Conservation (phyloP, 305 asterid genomes). For the Fraxinus nigra region DNA sequence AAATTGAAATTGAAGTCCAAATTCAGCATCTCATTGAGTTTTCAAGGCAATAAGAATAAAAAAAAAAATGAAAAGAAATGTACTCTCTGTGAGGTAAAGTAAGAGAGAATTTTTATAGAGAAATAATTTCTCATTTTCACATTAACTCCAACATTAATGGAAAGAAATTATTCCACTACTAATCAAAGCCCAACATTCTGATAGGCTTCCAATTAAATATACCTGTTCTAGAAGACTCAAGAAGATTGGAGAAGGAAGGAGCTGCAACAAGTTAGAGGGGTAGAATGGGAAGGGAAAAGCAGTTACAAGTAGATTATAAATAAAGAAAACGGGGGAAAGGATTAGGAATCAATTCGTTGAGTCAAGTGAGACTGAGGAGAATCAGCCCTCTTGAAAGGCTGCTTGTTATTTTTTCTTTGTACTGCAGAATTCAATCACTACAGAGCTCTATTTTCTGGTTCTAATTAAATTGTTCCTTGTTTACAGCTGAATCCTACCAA, state of each 20-base stretch:
- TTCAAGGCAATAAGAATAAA: neutral
- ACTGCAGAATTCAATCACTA: neutral
- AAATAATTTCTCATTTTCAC: conserved; percentile 13
- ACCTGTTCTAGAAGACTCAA: neutral
- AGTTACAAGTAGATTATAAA: neutral
- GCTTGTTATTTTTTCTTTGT: neutral
- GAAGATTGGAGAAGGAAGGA: neutral
- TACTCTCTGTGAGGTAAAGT: neutral
- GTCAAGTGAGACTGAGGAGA: neutral
- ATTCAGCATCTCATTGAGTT: conserved; percentile 1
- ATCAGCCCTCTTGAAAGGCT: neutral
- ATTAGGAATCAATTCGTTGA: neutral
- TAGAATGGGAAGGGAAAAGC: neutral
- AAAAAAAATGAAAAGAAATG: neutral
- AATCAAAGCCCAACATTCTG: conserved; percentile 1
- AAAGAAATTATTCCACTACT: conserved; percentile 8
- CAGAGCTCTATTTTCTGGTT: neutral
- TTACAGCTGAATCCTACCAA: neutral
- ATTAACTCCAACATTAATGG: conserved; percentile 6
- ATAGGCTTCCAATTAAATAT: neutral
- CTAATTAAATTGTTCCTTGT: neutral
- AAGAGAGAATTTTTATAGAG: neutral
- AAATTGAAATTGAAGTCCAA: neutral
- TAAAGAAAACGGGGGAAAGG: neutral
- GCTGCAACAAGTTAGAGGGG: neutral